Percentiles rank a stretch among this genome's conserved stretches.
Conservation (phyloP, 805 yeast genomes). For the Blastobotrys terrestris region DNA sequence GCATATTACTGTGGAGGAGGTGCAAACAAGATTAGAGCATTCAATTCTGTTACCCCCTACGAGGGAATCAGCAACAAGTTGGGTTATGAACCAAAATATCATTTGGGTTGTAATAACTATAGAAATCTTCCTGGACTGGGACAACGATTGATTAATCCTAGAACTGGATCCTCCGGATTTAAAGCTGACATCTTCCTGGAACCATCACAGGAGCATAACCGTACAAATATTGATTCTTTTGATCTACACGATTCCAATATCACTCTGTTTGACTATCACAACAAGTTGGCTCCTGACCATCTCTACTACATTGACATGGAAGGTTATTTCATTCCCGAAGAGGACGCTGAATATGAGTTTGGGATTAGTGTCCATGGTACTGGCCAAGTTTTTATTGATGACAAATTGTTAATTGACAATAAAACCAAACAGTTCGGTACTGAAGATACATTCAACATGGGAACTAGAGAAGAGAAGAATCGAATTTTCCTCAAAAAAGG, state of each 20-base stretch:
- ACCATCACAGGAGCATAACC: not conserved
- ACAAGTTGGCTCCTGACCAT: not conserved
- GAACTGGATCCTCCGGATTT: conserved; percentile 13
- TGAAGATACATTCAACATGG: conserved; percentile 44
- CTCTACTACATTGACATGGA: conserved; percentile 41
- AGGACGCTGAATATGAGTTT: conserved; percentile 43
- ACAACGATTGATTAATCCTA: conserved; percentile 10
- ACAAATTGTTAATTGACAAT: conserved; percentile 48
- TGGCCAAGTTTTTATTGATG: conserved; percentile 49
- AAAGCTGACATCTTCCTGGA: conserved; percentile 7
- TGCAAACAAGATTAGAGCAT: conserved; percentile 47
- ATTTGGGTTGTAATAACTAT: conserved; percentile 35
- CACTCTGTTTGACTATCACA: conserved; percentile 11
- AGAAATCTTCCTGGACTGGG: conserved; percentile 34
- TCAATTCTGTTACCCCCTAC: conserved; percentile 43
- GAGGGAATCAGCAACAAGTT: conserved; percentile 38
- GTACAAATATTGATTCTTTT: conserved; percentile 7
- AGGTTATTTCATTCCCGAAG: conserved; percentile 41
- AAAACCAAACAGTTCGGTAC: conserved; percentile 46
- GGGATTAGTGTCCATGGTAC: conserved; percentile 50
- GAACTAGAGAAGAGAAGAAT: conserved; percentile 45
- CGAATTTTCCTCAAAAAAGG: conserved; percentile 38
- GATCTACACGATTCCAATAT: conserved; percentile 2
- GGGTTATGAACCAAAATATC: conserved; percentile 25
- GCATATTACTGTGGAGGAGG: conserved; percentile 57